A percentile compares a stretch with the other conserved stretches of the same genome.
Conservation (phyloP, 2,329 filamentous ascomycete species). For the Alternaria triticina region DNA sequence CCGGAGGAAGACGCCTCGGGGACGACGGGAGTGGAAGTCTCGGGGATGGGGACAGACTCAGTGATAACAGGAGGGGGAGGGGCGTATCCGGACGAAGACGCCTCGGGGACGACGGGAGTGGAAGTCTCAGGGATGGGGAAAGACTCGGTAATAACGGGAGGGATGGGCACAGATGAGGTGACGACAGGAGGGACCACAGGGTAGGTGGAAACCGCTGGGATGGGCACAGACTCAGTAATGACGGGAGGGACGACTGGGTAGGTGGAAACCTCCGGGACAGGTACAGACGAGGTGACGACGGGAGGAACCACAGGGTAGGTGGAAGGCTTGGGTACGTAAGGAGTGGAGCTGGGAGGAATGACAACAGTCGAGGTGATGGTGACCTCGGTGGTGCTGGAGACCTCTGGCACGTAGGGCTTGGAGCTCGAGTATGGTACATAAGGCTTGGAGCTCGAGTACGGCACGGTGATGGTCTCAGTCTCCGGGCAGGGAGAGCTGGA, state of each 20-base stretch:
- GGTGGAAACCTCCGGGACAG: background rate
- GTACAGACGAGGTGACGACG: background rate
- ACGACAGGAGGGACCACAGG: background rate
- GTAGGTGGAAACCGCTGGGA: background rate
- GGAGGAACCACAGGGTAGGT: background rate
- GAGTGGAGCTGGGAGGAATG: constrained; percentile 2
- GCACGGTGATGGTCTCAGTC: background rate
- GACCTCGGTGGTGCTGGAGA: background rate
- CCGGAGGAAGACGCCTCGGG: background rate
- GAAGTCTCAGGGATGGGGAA: background rate
- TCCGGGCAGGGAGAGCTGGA: constrained; percentile 6
- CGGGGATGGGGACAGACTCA: background rate
- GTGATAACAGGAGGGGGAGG: background rate
- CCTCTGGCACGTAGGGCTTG: background rate
- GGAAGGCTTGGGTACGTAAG: background rate
- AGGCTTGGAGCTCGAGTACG: background rate
- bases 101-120: background rate
- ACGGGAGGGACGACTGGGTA: background rate
- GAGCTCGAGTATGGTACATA: background rate
- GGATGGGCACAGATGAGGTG: background rate
- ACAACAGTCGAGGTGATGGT: constrained; percentile 1
- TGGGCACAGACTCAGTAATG: background rate
- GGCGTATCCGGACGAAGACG: background rate
- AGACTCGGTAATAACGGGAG: background rate
- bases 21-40: background rate